These are phyloP conservation scores for Emericellopsis terricola DNA, from an alignment of 495 filamentous ascomycete species.

Conservation along the genomic window DNA sequence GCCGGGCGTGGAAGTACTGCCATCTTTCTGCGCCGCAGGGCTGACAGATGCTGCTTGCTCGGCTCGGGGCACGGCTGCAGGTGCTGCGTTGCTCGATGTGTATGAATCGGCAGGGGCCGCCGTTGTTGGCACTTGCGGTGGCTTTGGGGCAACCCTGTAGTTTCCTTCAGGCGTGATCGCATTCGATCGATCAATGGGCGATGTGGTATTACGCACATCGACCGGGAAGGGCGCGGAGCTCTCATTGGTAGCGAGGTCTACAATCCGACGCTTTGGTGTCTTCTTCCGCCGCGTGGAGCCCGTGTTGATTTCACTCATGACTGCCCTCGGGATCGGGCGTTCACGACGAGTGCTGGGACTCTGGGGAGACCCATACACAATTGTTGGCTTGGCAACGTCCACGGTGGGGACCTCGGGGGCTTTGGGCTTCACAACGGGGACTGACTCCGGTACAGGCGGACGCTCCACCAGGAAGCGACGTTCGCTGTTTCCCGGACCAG, in stretches of 20 bases:
- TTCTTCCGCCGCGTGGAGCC: constrained; percentile 30
- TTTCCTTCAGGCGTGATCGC: constrained; percentile 12
- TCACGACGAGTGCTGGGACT: constrained; percentile 33
- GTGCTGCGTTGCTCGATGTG: constrained; percentile 7
- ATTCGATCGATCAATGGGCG: background rate
- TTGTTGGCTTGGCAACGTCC: constrained; percentile 43
- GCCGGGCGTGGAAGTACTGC: constrained; percentile 17
- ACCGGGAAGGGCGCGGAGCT: background rate
- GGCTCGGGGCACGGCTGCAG: constrained; percentile 22
- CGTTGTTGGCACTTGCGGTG: constrained; percentile 8
- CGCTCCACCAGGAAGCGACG: constrained; percentile 72
- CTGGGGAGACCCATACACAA: constrained; percentile 30
- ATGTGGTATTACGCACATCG: constrained; percentile 2
- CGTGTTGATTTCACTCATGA: constrained; percentile 31
- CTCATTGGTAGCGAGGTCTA: constrained; percentile 58
- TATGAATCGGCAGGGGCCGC: constrained; percentile 12
- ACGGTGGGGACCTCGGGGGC: constrained; percentile 39
- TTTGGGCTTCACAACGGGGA: constrained; percentile 55
- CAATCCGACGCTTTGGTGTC: constrained; percentile 55
- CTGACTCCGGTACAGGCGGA: constrained; percentile 48
- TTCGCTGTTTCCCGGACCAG: constrained; percentile 65
- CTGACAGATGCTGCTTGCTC: too few relatives aligned
- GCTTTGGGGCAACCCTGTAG: constrained; percentile 25
- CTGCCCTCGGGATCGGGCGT: constrained; percentile 19
- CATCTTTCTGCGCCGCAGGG: constrained; percentile 17